Evolutionary conservation across 371 early-diverging fungal species (phyloP), one percentile per base, ranked within the genome.

Genomic region (Mucor saturninus): DNA sequence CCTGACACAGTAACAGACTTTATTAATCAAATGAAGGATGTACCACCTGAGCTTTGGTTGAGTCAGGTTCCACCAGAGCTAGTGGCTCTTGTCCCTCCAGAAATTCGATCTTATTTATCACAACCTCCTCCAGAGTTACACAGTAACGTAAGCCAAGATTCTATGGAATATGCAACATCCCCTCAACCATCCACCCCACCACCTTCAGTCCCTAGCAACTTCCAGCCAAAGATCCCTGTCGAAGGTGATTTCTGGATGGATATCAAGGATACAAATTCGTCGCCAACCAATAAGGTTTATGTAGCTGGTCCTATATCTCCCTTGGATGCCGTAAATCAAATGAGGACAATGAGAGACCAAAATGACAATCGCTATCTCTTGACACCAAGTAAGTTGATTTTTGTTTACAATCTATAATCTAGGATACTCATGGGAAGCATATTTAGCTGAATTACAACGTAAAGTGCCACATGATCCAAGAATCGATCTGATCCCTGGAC

Each of bases 401-500:
- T 46, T 46, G 2, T 21, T 21, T 21, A 21, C 1, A 21, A 21
- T 21, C 0, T 21, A 21, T 21, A 21, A 21, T 21, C 21, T 21
- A 1, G 21, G 21, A 21, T 21, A 21, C 21, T 21, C 21, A 21
- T 21, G 21, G 21, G 21, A 39, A 39, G 4, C 8, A 28, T 29
- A 8, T 31, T 30, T 59, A 76, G 77, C 81, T 43, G 81, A 80
- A 66, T 35, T 80, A 8, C 78, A 80, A 53, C 73, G 77, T 32
- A 69, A 53, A 14, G 58, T 77, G 14, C 77, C 77, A 26, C 81
- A 80, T 49, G 78, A 80, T 60, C 65, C 74, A 13, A 71, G 81
- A n/a, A 77, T 80, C 49, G 81, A 80, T 57, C 65, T 72, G 21
- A 62, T 77, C 6, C 81, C 81, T 6, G 76, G 81, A 13, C 72